Base-by-base conservation (phyloP, 1,139 yeast genomes). In the Saccharomyces hybrid region DNA sequence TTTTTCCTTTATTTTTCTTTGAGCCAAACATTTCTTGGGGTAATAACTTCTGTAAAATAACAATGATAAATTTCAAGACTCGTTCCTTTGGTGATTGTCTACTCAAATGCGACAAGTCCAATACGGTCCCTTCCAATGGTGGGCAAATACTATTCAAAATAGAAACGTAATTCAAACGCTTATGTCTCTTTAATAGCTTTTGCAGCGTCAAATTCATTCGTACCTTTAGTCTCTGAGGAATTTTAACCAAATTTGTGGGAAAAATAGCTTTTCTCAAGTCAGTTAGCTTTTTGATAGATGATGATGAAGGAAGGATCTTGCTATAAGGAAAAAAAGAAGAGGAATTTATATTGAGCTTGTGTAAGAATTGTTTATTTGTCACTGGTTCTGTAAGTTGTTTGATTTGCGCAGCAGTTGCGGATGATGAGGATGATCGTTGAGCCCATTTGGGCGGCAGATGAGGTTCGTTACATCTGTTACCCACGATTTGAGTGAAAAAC, bases 21-120 rank as follows among this genome's bases (percentile, higher is more conserved):
- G 80, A 67, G 0, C 96, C 96, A 73, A 85, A 79, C 1, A 79
- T 60, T 8, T 72, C 74, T 1, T 65, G 47, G 0, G 93, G 89
- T 32, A 86, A 70, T 0, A 85, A 56, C 52, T 74, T 76, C 7
- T 77, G 79, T 3, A 80, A 55, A 0, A 81, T 56, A 0, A 73
- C 63, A 2, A 76, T 60, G 1, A 79, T 63, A 58, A 81, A 78
- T 49, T 63, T 68, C 0, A 75, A 60, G 0, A 84, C 81, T 0
- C 57, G 48, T 11, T 60, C 57, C 1, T 49, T 44, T 5, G 56
- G 50, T 7, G 60, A 59, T 31, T 53, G 55, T 7, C 48, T 47
- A 2, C 56, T 63, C 13, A 59, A 29, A 55, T 63, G 66, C 5
- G 53, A 31, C 1, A 20, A 20, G 9, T 47, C 25, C 38, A 28